A percentile compares a stretch with the other conserved stretches of the same genome.
Evolutionary conservation across 495 filamentous ascomycete genomes (phyloP).

Genomic region (Delitschia confertaspora): DNA sequence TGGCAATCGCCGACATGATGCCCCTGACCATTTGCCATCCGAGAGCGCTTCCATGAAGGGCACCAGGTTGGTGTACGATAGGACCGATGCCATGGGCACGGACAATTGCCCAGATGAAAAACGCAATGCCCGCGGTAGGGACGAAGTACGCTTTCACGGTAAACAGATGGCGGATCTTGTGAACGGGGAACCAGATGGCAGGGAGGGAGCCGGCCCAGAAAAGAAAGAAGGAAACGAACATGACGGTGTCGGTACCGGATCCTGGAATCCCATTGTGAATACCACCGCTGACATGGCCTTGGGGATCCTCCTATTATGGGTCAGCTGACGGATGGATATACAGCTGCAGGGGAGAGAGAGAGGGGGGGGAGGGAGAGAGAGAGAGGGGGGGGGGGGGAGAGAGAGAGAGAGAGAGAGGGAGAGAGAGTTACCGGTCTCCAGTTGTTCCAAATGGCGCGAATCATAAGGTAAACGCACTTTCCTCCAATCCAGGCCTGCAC

Average conservation of each 20-base stretch:
- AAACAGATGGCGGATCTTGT: constrained; percentile 76
- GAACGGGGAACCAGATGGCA: constrained; percentile 64
- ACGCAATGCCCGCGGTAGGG: constrained; percentile 71
- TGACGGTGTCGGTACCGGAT: constrained; percentile 64
- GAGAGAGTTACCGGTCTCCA: constrained; percentile 22
- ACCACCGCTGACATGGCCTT: constrained; percentile 29
- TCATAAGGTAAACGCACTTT: constrained; percentile 38
- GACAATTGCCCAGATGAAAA: constrained; percentile 85
- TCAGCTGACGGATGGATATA: constrained; percentile 3
- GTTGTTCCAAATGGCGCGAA: constrained; percentile 31
- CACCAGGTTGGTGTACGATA: constrained; percentile 64
- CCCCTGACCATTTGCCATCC: constrained; percentile 77
- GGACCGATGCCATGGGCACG: constrained; percentile 78
- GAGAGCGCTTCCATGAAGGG: constrained; percentile 55
- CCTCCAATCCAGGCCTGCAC: constrained; percentile 81
- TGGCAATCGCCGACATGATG: constrained; percentile 83
- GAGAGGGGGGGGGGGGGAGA: background rate
- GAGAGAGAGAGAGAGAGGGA: background rate
- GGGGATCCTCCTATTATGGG: constrained; percentile 1
- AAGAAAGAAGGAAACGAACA: constrained; percentile 50
- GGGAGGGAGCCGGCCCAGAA: constrained; percentile 43
- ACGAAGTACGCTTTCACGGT: constrained; percentile 85
- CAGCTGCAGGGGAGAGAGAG: too few species aligned
- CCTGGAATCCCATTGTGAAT: constrained; percentile 61
- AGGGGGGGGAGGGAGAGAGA: too few species aligned